Evolutionary conservation across 495 filamentous ascomycete genomes (phyloP), one percentile per base, ranked within the genome.

Genomic region (Evernia prunastri): DNA sequence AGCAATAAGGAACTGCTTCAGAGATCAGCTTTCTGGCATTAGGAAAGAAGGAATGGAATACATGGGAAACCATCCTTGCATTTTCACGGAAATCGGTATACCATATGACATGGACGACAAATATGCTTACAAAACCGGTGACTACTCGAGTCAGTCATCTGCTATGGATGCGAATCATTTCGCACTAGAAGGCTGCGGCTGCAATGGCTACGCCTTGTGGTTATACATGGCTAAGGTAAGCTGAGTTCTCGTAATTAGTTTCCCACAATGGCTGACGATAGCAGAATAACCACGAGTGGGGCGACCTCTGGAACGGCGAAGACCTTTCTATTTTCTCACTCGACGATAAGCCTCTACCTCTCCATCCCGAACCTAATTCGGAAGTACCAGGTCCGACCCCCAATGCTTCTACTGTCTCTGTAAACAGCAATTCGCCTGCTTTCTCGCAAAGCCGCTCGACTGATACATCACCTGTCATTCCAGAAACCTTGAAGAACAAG

Each of bases 41-140:
- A 82, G 86, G 59, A 81, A 95, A 63, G 94, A 98, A 75, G 96
- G 95, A n/a, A 74, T 86, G 23, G 87, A 93, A 40, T 87, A 93
- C 60, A 91, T 96, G 82, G 94, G 94, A 20, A 83, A 87, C 40
- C 94, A 95, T 67, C 94, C 94, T 1, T 88, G 93, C 68, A 77
- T 98, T 15, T 89, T 96, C 72, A 95, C 90, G 1, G 94, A 99
- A 70, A 96, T 97, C 68, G 94, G 94, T 31, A 96, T 97, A 65
- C 94, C 94, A 0, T 99, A 96, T 71, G 95, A 99, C 73, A 99
- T 99, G 94, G 92, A 99, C 70, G 84, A 95, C 63, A 89, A 96
- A 74, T 76, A 91, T 67, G 94, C 94, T 2, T 99, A 99, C 74
- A 89, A 89, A 72, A 96, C 92, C n/a, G 94, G 94, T 5, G 89